Percentiles rank a stretch among this genome's conserved stretches.
Evolutionary conservation across 2,329 filamentous ascomycete species (phyloP).

Genomic region (Lecanicillium sp.): DNA sequence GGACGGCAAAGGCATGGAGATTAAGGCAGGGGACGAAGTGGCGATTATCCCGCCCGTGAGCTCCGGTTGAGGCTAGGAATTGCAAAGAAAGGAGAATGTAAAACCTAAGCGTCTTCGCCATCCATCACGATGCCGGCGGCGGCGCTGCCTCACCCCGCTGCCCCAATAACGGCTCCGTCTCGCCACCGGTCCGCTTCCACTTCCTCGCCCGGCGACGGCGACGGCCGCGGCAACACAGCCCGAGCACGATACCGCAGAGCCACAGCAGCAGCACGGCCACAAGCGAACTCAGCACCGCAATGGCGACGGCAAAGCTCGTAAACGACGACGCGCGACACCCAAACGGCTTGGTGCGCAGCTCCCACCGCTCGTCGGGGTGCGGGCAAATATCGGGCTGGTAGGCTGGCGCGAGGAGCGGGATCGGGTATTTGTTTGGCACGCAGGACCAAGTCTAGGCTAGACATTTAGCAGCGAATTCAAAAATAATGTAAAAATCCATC

Average conservation of each 20-base stretch:
- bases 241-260: slow-evolving; percentile 6
- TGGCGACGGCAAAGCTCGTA: slow-evolving; percentile 21
- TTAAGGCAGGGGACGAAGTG: slow-evolving; percentile 72
- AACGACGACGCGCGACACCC: slow-evolving; percentile 28
- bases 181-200: too few species aligned
- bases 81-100: background rate
- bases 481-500: too few species aligned
- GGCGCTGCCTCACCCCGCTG: slow-evolving; percentile 6
- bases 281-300: slow-evolving; percentile 21
- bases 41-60: slow-evolving; percentile 85
- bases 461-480: slow-evolving; percentile 5
- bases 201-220: slow-evolving; percentile 17
- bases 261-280: slow-evolving; percentile 16
- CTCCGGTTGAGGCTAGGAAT: slow-evolving; percentile 61
- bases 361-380: slow-evolving; percentile 35
- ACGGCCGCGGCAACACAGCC: background rate
- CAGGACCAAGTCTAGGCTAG: slow-evolving; percentile 42
- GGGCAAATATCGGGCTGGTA: slow-evolving; percentile 44
- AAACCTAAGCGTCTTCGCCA: too few species aligned
- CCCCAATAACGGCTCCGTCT: slow-evolving; percentile 15
- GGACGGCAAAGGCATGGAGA: slow-evolving; percentile 35
- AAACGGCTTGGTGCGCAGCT: slow-evolving; percentile 26
- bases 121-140: too few species aligned
- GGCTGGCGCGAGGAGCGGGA: slow-evolving; percentile 42
- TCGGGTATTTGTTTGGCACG: slow-evolving; percentile 38